Conservation (phyloP, 179 eudicot genomes). For the Spergularia azorica region DNA sequence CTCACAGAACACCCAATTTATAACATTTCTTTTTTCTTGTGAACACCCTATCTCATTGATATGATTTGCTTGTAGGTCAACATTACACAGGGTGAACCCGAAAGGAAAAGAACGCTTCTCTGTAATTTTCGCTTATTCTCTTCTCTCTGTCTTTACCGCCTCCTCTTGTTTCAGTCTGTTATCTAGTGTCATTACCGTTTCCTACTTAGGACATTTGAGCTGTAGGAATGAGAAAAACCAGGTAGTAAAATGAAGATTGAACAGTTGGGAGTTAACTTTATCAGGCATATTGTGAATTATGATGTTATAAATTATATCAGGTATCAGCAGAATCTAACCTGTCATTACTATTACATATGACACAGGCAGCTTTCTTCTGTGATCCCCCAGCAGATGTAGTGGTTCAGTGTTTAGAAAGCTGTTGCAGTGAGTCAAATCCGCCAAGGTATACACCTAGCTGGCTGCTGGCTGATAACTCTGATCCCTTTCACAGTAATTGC, state of each 20-base stretch:
- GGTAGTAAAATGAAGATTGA: too few species aligned
- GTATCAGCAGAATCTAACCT: neutral
- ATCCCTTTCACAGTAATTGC: too few species aligned
- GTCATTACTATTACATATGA: neutral
- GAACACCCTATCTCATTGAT: neutral
- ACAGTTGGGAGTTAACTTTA: too few species aligned
- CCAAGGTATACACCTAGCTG: constrained; percentile 48
- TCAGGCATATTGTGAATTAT: neutral
- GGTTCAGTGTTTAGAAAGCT: constrained; percentile 70
- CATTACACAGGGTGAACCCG: constrained; percentile 71
- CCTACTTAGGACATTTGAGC: too few species aligned
- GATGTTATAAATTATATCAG: neutral
- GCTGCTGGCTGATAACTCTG: too few species aligned
- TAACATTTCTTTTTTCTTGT: too few species aligned
- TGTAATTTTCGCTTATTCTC: constrained; percentile 31
- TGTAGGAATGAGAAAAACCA: neutral
- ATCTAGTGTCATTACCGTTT: neutral
- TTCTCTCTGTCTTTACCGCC: neutral
- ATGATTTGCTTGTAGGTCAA: constrained; percentile 51
- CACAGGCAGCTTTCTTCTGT: constrained; percentile 64
- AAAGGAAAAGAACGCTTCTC: constrained; percentile 76
- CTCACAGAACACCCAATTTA: neutral
- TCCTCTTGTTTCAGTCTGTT: neutral
- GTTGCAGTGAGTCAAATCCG: constrained; percentile 67
- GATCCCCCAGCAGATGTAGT: constrained; percentile 45